Percentiles rank a stretch among this genome's conserved stretches.
Evolutionary conservation across 2,329 filamentous ascomycete species (phyloP).

Genomic region (Colletotrichum lindemuthianum): DNA sequence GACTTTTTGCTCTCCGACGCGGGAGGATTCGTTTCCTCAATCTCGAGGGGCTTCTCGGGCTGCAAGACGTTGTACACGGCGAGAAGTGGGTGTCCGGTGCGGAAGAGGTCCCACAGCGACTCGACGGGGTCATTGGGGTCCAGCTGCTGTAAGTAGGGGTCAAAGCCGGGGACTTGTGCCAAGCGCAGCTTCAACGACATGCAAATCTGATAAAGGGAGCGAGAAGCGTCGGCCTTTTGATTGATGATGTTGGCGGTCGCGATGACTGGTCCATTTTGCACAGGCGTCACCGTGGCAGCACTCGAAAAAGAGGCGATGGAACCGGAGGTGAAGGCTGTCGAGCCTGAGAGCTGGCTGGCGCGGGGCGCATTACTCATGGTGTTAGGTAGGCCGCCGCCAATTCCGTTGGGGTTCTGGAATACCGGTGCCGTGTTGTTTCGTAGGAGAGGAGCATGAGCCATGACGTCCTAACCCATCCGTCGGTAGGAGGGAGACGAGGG

Average conservation of each 20-base stretch:
- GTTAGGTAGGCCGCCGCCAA: conserved; percentile 55
- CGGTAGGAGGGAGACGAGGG: conserved; percentile 18
- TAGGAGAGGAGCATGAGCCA: conserved; percentile 69
- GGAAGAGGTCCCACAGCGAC: conserved; percentile 87
- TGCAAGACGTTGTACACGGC: conserved; percentile 88
- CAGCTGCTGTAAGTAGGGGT: conserved; percentile 77
- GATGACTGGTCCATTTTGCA: conserved; percentile 68
- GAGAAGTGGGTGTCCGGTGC: conserved; percentile 84
- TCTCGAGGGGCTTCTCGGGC: conserved; percentile 73
- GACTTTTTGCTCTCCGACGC: conserved; percentile 77
- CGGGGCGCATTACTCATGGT: conserved; percentile 64
- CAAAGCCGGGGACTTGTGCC: conserved; percentile 84
- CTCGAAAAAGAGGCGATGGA: conserved; percentile 62
- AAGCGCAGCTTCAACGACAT: conserved; percentile 84
- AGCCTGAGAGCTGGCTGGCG: conserved; percentile 71
- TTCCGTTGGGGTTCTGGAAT: conserved; percentile 60
- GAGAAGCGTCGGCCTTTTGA: conserved; percentile 89
- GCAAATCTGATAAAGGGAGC: conserved; percentile 95
- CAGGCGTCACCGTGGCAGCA: conserved; percentile 51
- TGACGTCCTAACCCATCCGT: conserved; percentile 59
- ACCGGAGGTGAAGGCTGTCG: conserved; percentile 64
- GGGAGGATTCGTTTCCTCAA: conserved; percentile 67
- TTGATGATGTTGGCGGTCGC: conserved; percentile 97
- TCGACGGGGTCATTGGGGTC: conserved; percentile 82
- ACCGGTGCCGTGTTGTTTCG: conserved; percentile 68